A percentile compares a stretch with the other conserved stretches of the same genome.
Evolutionary conservation across 805 yeast genomes (phyloP).

Genomic region (Isabelozyma gotoi): DNA sequence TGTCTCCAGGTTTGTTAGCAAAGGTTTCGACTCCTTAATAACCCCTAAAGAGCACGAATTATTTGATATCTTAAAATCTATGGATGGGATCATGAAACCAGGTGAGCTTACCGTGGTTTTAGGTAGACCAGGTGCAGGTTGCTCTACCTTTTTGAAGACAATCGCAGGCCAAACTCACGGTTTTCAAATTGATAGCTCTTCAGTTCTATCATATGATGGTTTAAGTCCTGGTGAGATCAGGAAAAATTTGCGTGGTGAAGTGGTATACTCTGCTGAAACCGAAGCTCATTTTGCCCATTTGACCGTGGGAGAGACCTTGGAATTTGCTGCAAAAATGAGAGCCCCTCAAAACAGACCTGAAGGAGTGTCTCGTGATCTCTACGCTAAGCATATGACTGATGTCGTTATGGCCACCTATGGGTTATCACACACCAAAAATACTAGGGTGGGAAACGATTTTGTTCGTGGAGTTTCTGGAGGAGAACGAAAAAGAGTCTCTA

Average conservation of each 20-base stretch:
- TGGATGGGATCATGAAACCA: slow-evolving; percentile 62
- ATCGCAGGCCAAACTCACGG: slow-evolving; percentile 67
- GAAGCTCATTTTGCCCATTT: slow-evolving; percentile 69
- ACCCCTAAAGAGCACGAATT: slow-evolving; percentile 4
- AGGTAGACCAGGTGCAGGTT: slow-evolving; percentile 82
- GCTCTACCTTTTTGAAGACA: slow-evolving; percentile 65
- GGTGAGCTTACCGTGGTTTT: slow-evolving; percentile 70
- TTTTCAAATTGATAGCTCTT: slow-evolving; percentile 46
- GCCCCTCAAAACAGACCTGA: slow-evolving; percentile 62
- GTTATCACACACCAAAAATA: slow-evolving; percentile 56
- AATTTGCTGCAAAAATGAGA: slow-evolving; percentile 59
- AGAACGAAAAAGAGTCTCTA: slow-evolving; percentile 69
- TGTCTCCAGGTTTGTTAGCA: slow-evolving; percentile 6
- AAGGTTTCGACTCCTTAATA: neutral
- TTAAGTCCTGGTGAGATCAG: slow-evolving; percentile 50
- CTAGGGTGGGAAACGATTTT: slow-evolving; percentile 66
- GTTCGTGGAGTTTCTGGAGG: slow-evolving; percentile 75
- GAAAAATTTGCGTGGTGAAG: slow-evolving; percentile 63
- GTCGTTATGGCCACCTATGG: slow-evolving; percentile 57
- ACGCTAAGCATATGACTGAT: slow-evolving; percentile 53
- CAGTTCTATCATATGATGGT: slow-evolving; percentile 54
- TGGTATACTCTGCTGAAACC: slow-evolving; percentile 68
- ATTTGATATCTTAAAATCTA: slow-evolving; percentile 59
- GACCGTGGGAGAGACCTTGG: slow-evolving; percentile 64
- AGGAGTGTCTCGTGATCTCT: slow-evolving; percentile 47